Evolutionary conservation across 352 stramenopile genomes (phyloP), one percentile per base, ranked within the genome.

Genomic region (Plasmopara halstedii): DNA sequence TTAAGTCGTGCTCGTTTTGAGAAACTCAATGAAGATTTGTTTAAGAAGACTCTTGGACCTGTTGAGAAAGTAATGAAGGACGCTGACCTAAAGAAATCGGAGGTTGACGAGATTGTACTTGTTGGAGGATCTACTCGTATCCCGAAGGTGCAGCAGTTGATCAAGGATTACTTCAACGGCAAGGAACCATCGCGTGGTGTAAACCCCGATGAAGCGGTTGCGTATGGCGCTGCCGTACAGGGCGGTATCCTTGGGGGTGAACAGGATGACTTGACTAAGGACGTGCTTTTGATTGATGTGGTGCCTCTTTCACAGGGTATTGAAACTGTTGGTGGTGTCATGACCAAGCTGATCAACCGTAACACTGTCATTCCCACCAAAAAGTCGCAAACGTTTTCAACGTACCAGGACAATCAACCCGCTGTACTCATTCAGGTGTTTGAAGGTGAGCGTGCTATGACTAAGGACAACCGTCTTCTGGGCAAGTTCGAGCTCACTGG

Each of bases 401-500:
- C 97, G 13, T 97, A 98, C 77, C 80, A 97, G 61, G 96, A 99
- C 77, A 98, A 99, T 80, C 96, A 99, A 74, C 94, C 85, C 17
- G 72, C 67, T 42, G 71, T 91, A 55, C 49, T 81, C 39, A 88
- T 88, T 62, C 73, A 87, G 58, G 96, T 99, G 23, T 99, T 96
- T 58, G 95, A 99, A 74, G 97, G 97, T 59, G 97, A 99, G 63
- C 90, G 97, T 73, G 81, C 94, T 36, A 99, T 99, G 95, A 98
- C 94, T 45, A 98, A 99, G 75, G 94, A 99, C 79, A 99, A 99
- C 84, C 94, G 98, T 72, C 65, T 97, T 37, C 83, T 99, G 45
- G 97, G 97, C 75, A 98, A 99, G 76, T 99, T 99, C 64, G 95
- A 99, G 62, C 83, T 99, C 8, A 97, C 77, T 31, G 95, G 95